Evolutionary conservation across 1,284 basidiomycete species (phyloP), one percentile per base, ranked within the genome.

Genomic region (Lignosus rhinocerotis): DNA sequence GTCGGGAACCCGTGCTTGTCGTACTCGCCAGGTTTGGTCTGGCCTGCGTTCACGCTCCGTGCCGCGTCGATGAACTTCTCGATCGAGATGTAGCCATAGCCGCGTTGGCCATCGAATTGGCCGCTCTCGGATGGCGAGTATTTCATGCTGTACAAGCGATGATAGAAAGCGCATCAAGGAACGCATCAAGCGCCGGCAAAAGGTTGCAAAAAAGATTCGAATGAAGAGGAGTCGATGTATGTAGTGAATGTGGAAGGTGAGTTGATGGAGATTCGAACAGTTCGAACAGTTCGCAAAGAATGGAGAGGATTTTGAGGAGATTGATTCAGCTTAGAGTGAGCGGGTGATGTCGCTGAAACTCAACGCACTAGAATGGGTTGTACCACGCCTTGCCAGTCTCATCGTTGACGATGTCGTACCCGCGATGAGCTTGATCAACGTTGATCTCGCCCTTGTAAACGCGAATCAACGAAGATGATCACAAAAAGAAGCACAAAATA

Each of bases 391-490:
- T 94, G 51, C 93, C 92, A 16, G 82, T 81, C 42, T 93, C 92
- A 71, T 96, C 94, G 50, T 87, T 78, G 43, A 89, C 91, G 66
- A 94, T 83, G 70, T 92, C 91, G 78, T 96, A 96, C 6, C 94
- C 94, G 68, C 94, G 87, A 71, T 94, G 92, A 30, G 94, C 93
- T 75, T 96, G 94, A 80, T 96, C 93, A 66, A 96, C 90, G 51
- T 82, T 85, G 69, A 96, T 92, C 67, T 96, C 94, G 33, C 94
- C 94, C 86, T 91, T 31, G 45, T 25, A 34, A 4, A 48, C 11
- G 14, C 45, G 31, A 48, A 8, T 16, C 16, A 19, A 30, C 43
- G 14, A 49, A 60, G 11, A 51, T 33, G 8, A 25, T 38, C 43
- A 41, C 17, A 7, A n/a, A 9, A 6, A 25, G 25, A 25, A 2